Evolutionary conservation across 2,329 filamentous ascomycete genomes (phyloP), one percentile per base, ranked within the genome.

Genomic region (Lachnellula arida): DNA sequence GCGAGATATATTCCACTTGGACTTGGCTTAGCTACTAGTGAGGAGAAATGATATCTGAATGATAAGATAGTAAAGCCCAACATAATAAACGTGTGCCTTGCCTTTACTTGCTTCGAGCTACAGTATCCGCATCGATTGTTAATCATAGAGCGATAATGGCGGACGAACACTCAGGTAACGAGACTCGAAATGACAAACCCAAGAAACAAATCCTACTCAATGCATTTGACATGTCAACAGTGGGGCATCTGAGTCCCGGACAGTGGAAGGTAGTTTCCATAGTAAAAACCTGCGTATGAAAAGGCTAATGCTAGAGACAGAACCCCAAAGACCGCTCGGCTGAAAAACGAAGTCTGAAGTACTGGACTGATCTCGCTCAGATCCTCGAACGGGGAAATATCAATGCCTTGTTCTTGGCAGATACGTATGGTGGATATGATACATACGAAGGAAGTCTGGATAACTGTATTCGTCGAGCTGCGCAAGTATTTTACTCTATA

Each of bases 181-280:
- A 8, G 14, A 17, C 17, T 5, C 6, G 37, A 22, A 49, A 60
- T 48, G 50, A 47, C 9, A 4, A 43, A 22, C 47, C 59, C 5
- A 80, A 77, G 65, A 81, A 80, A 61, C 75, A 80, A 25, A 84
- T 86, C 14, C 65, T 86, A 5, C 72, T 86, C 47, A 86, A 86
- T 71, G 83, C 82, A 2, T 86, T 86, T 61, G 83, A 86, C 57
- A 86, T 86, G 82, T 82, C 76, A 2, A 85, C 82, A 0, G 76
- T 86, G 5, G 83, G 83, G 2, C 84, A 87, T 66, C 66, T 87
- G 35, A 83, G 81, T 0, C 82, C 83, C 0, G 84, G 84, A 0
- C 84, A 87, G 71, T 87, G 84, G 85, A 86, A 85, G 73, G 81
- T 81, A 49, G 57, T 69, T 57, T 32, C 9, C 28, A 25, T 44